Conservation (phyloP, 805 yeast genomes). For the Nadsonia fulvescens region DNA sequence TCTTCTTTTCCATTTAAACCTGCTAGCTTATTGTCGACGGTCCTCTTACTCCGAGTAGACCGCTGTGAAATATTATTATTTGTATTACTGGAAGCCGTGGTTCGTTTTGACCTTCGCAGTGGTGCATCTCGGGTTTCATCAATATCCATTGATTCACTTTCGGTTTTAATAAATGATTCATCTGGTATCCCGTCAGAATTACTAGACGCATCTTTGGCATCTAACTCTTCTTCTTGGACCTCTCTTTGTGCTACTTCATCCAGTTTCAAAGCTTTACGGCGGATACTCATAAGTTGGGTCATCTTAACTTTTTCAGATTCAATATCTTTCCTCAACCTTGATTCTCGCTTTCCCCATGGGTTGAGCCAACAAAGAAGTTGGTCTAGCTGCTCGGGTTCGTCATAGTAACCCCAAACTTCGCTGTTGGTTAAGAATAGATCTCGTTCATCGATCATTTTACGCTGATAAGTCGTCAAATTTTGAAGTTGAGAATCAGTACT, state of each 20-base stretch:
- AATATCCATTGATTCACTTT: no score
- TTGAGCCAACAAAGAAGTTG: conserved; percentile 47
- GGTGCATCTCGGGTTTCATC: no score
- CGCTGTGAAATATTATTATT: no score
- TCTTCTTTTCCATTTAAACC: conserved; percentile 23
- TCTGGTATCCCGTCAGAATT: conserved; percentile 1
- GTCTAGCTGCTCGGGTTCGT: conserved; percentile 38
- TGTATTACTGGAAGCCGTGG: no score
- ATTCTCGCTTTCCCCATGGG: conserved; percentile 60
- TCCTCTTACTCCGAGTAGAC: conserved; percentile 5
- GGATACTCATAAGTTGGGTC: conserved; percentile 15
- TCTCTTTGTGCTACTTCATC: conserved; percentile 8
- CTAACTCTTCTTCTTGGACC: conserved; percentile 4
- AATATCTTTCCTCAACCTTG: conserved; percentile 25
- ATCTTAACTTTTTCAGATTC: conserved; percentile 23
- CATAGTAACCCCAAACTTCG: conserved; percentile 55
- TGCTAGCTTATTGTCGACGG: conserved; percentile 5
- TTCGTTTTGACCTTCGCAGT: no score
- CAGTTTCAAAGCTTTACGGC: conserved; percentile 11
- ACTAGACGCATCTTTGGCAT: conserved; percentile 6
- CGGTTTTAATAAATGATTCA: no score
- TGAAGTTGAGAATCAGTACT: background rate
- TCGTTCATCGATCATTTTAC: conserved; percentile 52
- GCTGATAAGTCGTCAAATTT: conserved; percentile 20
- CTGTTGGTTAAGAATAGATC: conserved; percentile 34